Conservation (phyloP, 768 basidiomycete species). For the Lactarius pseudohatsudake region DNA sequence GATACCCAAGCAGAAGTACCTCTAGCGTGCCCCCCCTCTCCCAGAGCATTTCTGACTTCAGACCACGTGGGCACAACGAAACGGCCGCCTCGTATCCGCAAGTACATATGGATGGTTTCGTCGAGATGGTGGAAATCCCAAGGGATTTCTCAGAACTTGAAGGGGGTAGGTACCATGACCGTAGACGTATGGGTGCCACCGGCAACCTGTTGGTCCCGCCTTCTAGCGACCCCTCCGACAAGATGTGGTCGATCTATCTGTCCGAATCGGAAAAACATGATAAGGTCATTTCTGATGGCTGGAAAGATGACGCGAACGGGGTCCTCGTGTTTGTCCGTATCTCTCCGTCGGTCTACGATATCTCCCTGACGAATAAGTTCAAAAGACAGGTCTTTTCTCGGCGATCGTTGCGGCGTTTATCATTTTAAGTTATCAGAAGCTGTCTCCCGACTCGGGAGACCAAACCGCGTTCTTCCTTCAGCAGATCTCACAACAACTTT, state of each 20-base stretch:
- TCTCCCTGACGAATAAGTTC: background rate
- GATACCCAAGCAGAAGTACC: background rate
- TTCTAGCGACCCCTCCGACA: background rate
- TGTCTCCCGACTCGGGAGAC: background rate
- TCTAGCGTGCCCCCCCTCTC: background rate
- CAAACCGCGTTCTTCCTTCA: constrained; percentile 9
- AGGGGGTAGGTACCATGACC: background rate
- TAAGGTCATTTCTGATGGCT: constrained; percentile 1
- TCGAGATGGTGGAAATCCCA: background rate
- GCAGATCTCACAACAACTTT: constrained; percentile 20
- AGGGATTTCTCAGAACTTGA: background rate
- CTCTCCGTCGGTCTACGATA: background rate
- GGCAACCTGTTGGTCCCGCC: background rate
- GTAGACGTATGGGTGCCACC: background rate
- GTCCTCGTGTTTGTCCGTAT: background rate
- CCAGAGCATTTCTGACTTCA: background rate
- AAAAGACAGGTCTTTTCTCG: constrained; percentile 31
- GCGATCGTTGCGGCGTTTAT: constrained; percentile 29
- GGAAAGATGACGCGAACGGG: background rate
- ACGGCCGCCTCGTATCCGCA: background rate
- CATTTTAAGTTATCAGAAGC: background rate
- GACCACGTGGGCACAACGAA: background rate
- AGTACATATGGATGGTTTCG: background rate
- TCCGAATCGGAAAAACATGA: constrained; percentile 10
- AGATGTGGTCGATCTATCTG: constrained; percentile 22